Conservation (phyloP, 2,329 filamentous ascomycete species). For the Ophiosphaerella herpotricha region DNA sequence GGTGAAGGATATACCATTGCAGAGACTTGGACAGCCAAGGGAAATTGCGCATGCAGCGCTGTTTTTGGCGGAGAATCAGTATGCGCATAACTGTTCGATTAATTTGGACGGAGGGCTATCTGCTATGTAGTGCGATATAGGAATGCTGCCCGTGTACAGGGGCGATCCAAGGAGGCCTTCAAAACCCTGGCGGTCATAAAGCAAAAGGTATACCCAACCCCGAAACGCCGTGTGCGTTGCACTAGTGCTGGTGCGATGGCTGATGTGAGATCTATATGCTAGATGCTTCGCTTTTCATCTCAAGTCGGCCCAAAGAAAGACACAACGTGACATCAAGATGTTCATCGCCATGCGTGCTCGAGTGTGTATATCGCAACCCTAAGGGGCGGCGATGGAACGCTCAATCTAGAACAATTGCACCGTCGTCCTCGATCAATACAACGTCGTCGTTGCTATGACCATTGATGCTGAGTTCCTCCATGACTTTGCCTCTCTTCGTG, state of each 20-base stretch:
- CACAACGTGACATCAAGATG: not conserved
- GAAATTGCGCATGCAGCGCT: slow-evolving; percentile 83
- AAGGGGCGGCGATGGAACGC: not conserved
- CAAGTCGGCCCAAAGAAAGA: not conserved
- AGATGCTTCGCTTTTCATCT: not conserved
- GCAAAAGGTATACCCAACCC: slow-evolving; percentile 6
- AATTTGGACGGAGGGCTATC: slow-evolving; percentile 86
- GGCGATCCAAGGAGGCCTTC: not conserved
- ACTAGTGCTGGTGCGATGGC: not conserved
- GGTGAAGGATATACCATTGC: slow-evolving; percentile 63
- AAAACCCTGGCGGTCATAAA: not conserved
- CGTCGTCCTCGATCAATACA: slow-evolving; percentile 43
- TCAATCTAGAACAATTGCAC: slow-evolving; percentile 45
- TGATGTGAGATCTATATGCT: not conserved
- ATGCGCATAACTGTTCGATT: slow-evolving; percentile 84
- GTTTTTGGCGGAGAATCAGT: slow-evolving; percentile 77
- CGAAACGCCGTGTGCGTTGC: not conserved
- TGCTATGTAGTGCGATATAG: slow-evolving; percentile 50
- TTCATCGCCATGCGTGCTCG: not conserved
- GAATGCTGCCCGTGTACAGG: not conserved
- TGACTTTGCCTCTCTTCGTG: slow-evolving; percentile 49
- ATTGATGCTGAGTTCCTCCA: slow-evolving; percentile 28
- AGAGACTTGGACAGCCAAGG: slow-evolving; percentile 67
- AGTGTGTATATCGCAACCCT: not conserved
- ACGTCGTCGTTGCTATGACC: slow-evolving; percentile 36